These are phyloP conservation scores for Cladosporium sp. DNA, from an alignment of 2,329 filamentous ascomycete species.

Conservation along the genomic window DNA sequence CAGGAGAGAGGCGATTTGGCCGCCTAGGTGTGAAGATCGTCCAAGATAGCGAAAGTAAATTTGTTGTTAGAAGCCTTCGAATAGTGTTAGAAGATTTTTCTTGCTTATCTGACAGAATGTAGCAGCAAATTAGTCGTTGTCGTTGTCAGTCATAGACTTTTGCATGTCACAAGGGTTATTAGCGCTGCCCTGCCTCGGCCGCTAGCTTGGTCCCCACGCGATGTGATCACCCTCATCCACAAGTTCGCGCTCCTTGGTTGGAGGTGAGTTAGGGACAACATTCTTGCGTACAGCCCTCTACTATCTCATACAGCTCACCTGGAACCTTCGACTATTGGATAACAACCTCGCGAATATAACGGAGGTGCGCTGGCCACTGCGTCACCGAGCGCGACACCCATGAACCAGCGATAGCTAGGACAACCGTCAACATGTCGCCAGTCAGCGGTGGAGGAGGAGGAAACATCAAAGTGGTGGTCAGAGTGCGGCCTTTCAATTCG, in stretches of 20 bases:
- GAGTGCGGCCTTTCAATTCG: slow-evolving; percentile 88
- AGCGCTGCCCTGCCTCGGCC: not conserved
- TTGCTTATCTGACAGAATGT: not conserved
- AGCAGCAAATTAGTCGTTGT: not conserved
- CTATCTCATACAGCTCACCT: not conserved
- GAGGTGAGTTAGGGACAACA: not conserved
- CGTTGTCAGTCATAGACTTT: not conserved
- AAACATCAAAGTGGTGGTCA: slow-evolving; percentile 99
- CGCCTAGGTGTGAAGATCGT: not conserved
- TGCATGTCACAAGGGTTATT: not conserved
- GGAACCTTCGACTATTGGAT: not conserved
- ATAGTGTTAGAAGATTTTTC: not conserved
- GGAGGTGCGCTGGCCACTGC: not conserved
- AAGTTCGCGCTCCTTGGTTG: not conserved
- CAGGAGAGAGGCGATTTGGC: not conserved
- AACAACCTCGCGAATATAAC: not conserved
- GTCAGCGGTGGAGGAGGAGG: slow-evolving; percentile 65
- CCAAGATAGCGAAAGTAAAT: not conserved
- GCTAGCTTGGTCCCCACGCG: not conserved
- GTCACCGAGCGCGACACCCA: slow-evolving; percentile 10
- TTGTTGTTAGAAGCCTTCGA: not conserved
- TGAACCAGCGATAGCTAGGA: slow-evolving; percentile 23
- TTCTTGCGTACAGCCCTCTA: not conserved
- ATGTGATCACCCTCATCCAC: not conserved
- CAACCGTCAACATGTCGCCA: slow-evolving; percentile 16